Evolutionary conservation across 495 filamentous ascomycete species (phyloP).

Genomic region (Penicillium psychrofluorescens): DNA sequence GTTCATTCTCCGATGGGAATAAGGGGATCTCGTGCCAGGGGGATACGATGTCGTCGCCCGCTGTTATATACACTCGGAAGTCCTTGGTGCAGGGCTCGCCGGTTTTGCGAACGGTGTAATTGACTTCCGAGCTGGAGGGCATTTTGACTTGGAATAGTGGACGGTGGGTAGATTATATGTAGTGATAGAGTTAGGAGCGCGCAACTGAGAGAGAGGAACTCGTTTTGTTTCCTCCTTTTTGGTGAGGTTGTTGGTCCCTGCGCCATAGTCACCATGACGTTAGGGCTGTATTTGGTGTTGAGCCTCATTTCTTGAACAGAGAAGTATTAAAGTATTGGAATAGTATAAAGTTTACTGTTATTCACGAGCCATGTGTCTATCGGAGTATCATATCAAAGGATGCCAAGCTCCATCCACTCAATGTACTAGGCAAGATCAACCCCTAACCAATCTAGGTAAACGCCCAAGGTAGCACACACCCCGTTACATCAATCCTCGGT

Average conservation of each 20-base stretch:
- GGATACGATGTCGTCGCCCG: constrained; percentile 74
- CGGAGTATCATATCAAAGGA: too few species aligned
- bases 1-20: constrained; percentile 69
- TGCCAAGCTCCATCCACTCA: too few species aligned
- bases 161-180: background rate
- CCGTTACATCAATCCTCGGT: too few species aligned
- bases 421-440: too few species aligned
- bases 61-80: constrained; percentile 82
- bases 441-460: too few species aligned
- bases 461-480: too few species aligned
- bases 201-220: background rate
- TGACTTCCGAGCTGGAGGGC: background rate
- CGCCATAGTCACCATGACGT: background rate
- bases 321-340: too few species aligned
- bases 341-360: too few species aligned
- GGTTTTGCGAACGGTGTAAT: constrained; percentile 60
- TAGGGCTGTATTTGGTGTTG: too few species aligned
- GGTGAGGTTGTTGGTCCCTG: background rate
- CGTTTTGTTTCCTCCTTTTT: background rate
- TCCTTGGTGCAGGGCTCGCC: constrained; percentile 75
- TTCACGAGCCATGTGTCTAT: too few species aligned
- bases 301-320: too few species aligned
- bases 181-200: background rate
- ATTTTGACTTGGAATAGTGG: background rate
- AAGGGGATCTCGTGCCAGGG: constrained; percentile 88